Evolutionary conservation across 1,284 basidiomycete genomes (phyloP).

Genomic region (Sanghuangporus sanghuang): DNA sequence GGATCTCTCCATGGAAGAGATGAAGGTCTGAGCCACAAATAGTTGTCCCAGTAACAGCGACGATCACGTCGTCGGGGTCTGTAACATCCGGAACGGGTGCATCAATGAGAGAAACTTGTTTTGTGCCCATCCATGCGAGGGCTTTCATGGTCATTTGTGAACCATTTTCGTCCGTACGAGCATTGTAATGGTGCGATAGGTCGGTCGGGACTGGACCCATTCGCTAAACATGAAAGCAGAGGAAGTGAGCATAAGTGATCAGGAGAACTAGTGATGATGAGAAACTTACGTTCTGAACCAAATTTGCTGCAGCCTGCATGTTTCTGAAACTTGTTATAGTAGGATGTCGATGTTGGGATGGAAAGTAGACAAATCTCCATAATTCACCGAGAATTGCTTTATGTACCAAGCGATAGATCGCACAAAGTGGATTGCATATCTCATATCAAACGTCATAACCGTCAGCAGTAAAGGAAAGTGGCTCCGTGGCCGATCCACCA

Average conservation of each 20-base stretch:
- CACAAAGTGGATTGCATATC: background rate
- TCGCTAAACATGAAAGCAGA: slow-evolving; percentile 23
- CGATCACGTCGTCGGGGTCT: slow-evolving; percentile 60
- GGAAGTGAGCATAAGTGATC: background rate
- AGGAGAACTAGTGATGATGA: background rate
- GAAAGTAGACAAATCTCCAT: background rate
- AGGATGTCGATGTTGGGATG: slow-evolving; percentile 2
- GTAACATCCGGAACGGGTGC: slow-evolving; percentile 64
- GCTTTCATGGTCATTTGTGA: slow-evolving; percentile 53
- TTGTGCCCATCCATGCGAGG: slow-evolving; percentile 62
- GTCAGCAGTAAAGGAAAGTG: background rate
- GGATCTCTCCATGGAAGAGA: slow-evolving; percentile 59
- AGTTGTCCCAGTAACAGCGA: slow-evolving; percentile 66
- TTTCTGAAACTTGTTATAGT: background rate
- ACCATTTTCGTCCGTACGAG: slow-evolving; percentile 36
- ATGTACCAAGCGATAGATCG: background rate
- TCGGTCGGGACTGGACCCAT: slow-evolving; percentile 40
- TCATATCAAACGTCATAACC: slow-evolving; percentile 10
- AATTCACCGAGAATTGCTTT: background rate
- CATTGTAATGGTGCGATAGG: slow-evolving; percentile 45
- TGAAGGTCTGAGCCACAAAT: slow-evolving; percentile 71
- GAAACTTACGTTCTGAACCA: slow-evolving; percentile 30
- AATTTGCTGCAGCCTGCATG: slow-evolving; percentile 34
- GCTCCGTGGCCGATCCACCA: background rate
- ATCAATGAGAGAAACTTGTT: slow-evolving; percentile 37